Base-by-base conservation (phyloP, 805 yeast species). In the Scheffersomyces coipomensis region DNA sequence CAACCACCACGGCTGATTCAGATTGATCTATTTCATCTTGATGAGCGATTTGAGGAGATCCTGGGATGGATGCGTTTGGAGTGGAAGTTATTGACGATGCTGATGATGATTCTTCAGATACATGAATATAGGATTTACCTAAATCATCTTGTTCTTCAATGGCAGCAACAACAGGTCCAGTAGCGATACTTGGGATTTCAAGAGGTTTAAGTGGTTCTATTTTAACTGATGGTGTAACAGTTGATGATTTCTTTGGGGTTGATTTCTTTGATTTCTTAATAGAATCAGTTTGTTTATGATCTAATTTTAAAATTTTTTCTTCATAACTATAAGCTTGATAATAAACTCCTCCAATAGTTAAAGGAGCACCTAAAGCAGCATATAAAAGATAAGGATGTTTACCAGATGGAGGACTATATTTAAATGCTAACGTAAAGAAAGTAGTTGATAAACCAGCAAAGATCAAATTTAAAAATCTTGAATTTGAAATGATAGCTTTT, bases 371-470 rank as follows among this genome's bases (percentile, higher is more conserved):
- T 6, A 76, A 35, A n/a, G 83, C 71, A 34, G 84, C 69, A 56
- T 85, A 85, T 11, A 85, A 53, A 53, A 85, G 71, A 56, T 85
- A 85, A 16, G 93, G 93, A 60, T 85, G 95, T 58, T 77, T 77
- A 40, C 73, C 80, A 26, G 65, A 55, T 4, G 59, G 48, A 16
- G 86, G 79, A 1, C 88, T 79, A 35, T 71, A 69, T 35, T 63
- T 64, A 54, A 72, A 85, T n/a, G 84, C 82, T 45, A 73, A 47
- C 23, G 69, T 62, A 48, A 85, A 79, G 35, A 79, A 64, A 25
- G 67, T 59, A 1, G 83, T 50, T 6, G 84, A 71, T 18, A 79
- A 30, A 3, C 74, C 54, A 13, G 81, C 81, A 24, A 81, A 60
- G 2, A 57, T 45, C 11, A 54, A 32, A 37, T 60, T 55, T 19